Conservation (phyloP, 2,329 filamentous ascomycete species). For the Colletotrichum phormii region DNA sequence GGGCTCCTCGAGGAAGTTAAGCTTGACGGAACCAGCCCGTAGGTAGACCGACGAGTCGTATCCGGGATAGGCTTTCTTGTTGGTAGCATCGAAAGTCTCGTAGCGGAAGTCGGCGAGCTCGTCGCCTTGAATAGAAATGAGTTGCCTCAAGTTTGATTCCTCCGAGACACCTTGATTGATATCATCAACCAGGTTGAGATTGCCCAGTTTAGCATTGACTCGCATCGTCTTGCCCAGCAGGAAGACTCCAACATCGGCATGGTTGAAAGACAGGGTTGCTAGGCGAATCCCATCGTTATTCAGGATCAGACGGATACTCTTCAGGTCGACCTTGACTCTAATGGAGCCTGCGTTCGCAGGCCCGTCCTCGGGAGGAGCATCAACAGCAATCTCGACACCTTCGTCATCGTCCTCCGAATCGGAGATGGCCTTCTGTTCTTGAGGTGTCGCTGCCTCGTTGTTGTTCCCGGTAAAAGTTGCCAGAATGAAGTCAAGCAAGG, state of each 20-base stretch:
- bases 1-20: conserved; percentile 97
- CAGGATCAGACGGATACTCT: conserved; percentile 91
- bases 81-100: conserved; percentile 87
- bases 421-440: conserved; percentile 51
- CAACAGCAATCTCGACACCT: conserved; percentile 39
- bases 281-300: conserved; percentile 98
- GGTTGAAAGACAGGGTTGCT: conserved; percentile 91
- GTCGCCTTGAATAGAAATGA: conserved; percentile 95
- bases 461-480: conserved; percentile 83
- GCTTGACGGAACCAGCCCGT: conserved; percentile 92
- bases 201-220: conserved; percentile 86
- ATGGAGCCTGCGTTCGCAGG: conserved; percentile 75
- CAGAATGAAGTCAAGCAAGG: conserved; percentile 92
- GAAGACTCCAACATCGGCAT: conserved; percentile 91
- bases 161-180: conserved; percentile 90
- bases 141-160: conserved; percentile 82
- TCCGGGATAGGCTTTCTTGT: conserved; percentile 82
- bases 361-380: conserved; percentile 21
- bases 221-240: conserved; percentile 88
- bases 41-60: conserved; percentile 94
- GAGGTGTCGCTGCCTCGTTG: conserved; percentile 46
- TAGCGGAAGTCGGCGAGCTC: conserved; percentile 98
- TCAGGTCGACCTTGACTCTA: conserved; percentile 91
- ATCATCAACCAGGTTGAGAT: conserved; percentile 90
- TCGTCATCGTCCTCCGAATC: conserved; percentile 51